phyloP scores from a whole-genome alignment of 78 protist genomes.

The Dictyostelium brefeldianum region DNA sequence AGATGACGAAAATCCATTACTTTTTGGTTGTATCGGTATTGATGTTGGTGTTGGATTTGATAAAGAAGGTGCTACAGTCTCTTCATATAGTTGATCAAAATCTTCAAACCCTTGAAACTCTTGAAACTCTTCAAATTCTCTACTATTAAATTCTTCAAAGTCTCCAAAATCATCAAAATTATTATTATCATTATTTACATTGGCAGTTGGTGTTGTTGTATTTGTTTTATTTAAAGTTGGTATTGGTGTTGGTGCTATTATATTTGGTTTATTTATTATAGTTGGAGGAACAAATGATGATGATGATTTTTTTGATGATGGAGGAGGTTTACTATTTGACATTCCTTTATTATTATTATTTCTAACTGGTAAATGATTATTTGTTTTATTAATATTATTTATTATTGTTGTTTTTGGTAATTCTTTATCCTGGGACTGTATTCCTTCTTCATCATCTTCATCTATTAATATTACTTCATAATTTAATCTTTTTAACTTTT shows the following conservation, averaged over 20 bases:
- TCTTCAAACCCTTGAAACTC: too few species aligned
- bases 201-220: too few species aligned
- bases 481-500: conserved; percentile 13
- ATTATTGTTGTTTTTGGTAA: background rate
- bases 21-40: background rate
- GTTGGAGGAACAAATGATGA: background rate
- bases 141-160: too few species aligned
- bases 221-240: too few species aligned
- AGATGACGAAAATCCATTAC: background rate
- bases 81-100: too few species aligned
- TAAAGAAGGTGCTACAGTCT: too few species aligned
- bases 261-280: background rate
- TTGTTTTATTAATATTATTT: background rate
- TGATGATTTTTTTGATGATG: background rate
- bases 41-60: too few species aligned
- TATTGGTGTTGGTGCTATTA: too few species aligned
- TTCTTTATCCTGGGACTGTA: background rate
- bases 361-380: background rate
- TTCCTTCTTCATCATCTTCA: background rate
- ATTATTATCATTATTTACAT: too few species aligned
- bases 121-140: too few species aligned
- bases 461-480: background rate
- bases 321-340: background rate
- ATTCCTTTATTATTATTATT: too few species aligned
- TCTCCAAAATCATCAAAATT: too few species aligned